Evolutionary conservation across 352 stramenopile species (phyloP), one percentile per base, ranked within the genome.

Genomic region (Hyaloperonospora brassicae): DNA sequence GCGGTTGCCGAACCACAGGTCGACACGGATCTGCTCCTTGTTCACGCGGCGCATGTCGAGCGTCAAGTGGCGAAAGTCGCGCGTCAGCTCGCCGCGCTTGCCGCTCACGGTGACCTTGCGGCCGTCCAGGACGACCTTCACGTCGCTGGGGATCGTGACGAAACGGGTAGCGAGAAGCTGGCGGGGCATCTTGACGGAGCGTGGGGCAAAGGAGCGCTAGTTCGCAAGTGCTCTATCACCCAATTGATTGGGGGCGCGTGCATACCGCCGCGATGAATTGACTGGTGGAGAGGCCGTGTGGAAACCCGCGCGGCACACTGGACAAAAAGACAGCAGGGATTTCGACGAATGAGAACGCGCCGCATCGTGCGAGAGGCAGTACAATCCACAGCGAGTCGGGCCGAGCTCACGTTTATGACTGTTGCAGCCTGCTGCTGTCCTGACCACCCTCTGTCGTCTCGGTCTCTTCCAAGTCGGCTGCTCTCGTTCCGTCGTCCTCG

Each of bases 1-100:
- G 58, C 96, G 93, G 76, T 92, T 97, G 72, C 96, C 97, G 76
- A 99, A 99, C 96, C 96, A 99, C 52, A 99, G 79, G 72, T 98
- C 94, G 41, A 99, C 93, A 40, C 95, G 90, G 50, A 99, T 64
- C 66, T 95, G 90, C 54, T 87, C 81, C 60, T 95, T 85, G 67
- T 92, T 92, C 5, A 98, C 72, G 57, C 87, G 76, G 44, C 78
- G 74, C 55, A 99, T 90, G 74, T 99, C 96, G 64, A 99, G 88
- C 66, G 87, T 87, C 59, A 98, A 73, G 88, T 99, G 96, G 66
- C 96, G 96, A 80, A 99, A 99, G 71, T 97, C 87, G 62, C 97
- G 95, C 52, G 65, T 72, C 41, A 99, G 92, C 61, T 72, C 79
- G 64, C 97, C 97, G 61, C 94, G 93, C 67, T 97, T 95, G 74